Conservation (phyloP, 176 grass and related monocot species). For the maize (Zea mays) region DNA sequence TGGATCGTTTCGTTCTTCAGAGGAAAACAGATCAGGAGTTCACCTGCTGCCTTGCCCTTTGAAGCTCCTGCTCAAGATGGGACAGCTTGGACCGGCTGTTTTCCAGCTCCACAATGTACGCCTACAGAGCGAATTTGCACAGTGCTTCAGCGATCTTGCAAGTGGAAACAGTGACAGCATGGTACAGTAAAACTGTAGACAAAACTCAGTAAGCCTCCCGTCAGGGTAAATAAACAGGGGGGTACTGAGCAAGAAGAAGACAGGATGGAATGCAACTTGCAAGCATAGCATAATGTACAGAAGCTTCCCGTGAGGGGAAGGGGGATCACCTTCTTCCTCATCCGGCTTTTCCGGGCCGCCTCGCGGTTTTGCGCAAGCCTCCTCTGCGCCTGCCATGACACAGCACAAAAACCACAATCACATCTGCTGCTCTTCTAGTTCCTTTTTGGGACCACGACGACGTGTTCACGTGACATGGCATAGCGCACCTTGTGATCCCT, state of each 20-base stretch:
- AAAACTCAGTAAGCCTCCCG: no score
- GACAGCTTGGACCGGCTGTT: constrained; percentile 72
- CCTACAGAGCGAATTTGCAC: constrained; percentile 39
- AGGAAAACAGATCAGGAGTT: not conserved
- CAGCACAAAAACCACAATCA: not conserved
- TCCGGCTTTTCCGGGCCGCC: constrained; percentile 81
- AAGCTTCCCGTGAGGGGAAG: not conserved
- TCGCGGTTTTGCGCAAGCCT: constrained; percentile 92
- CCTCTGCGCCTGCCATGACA: constrained; percentile 51
- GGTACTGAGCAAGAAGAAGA: no score
- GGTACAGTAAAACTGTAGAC: not conserved
- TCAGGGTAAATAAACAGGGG: no score
- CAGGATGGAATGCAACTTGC: not conserved
- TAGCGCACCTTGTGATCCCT: constrained; percentile 68
- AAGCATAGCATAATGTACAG: not conserved
- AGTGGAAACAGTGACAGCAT: not conserved
- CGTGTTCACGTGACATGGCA: not conserved
- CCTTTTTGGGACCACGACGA: not conserved
- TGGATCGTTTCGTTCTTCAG: not conserved
- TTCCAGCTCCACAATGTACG: constrained; percentile 82
- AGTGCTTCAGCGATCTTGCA: not conserved
- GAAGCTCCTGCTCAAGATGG: constrained; percentile 89
- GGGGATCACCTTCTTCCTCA: constrained; percentile 74
- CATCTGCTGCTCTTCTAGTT: not conserved
- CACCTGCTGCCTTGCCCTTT: constrained; percentile 91